Evolutionary conservation across 306 rosid genomes (phyloP), one percentile per base, ranked within the genome.

Genomic region (Cucurbita pepo): DNA sequence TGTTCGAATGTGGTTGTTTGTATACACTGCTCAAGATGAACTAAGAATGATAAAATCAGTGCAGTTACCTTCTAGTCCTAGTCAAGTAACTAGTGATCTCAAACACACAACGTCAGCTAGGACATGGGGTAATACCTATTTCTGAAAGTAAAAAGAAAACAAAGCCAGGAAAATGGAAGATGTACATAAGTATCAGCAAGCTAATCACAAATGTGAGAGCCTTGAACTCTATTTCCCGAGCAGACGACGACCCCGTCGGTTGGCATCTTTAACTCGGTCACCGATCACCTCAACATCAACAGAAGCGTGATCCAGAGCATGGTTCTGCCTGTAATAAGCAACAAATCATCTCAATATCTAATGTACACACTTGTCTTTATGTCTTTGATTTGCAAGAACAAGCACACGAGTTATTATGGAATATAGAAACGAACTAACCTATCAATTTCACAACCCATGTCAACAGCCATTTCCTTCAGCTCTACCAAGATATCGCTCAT

Each of bases 381-480:
- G 63, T 38, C 18, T 54, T 54, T 9, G 22, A 10, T 14, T 72
- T 4, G 16, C 52, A 56, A 72, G 13, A 55, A 72, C 7, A 8
- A 7, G 52, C 34, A 10, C 52, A 53, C 40, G 15, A 71, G 41
- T 40, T 40, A 43, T 56, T 47, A 52, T 18, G 60, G 54, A 40
- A 50, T 16, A 14, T 10, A 69, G 15, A 15, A 56, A 52, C 43
- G 67, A 61, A 81, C 95, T 63, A 37, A 95, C 99, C 89, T 84
- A 53, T 84, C 99, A 34, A 91, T 89, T 87, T 91, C 97, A 8
- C 86, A 79, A 36, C 99, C 97, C 99, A 95, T 95, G 84, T 91
- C 97, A 50, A 95, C 11, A 63, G 99, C 99, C 96, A 95, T 95
- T 13, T 57, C 93, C 87, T 95, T 95, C 52, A 95, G 87, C 83